Base-by-base conservation (phyloP, 2,329 filamentous ascomycete species). In the Madurella mycetomatis region DNA sequence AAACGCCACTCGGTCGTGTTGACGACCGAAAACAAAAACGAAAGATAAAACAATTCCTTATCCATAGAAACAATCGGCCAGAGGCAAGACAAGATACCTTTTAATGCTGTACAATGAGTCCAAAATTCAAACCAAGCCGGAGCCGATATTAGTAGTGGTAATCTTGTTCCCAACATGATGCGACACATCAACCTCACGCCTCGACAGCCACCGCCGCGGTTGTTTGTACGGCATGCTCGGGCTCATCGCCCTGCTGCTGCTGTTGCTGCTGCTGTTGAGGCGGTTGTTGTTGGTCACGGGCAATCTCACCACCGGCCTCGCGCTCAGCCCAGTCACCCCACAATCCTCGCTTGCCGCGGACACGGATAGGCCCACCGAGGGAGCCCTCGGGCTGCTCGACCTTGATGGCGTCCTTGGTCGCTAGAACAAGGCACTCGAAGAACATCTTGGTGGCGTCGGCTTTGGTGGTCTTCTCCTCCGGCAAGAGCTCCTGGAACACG, bases 371-470 rank as follows among this genome's bases (percentile, higher is more conserved):
- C 2, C 85, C 88, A 47, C 92, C 92, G 25, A 97, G 81, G 39
- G 79, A 66, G 13, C 81, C 81, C 58, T 85, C 77, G 47, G 82
- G 81, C 72, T 99, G 94, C 69, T 97, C 92, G 25, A 97, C 90
- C 73, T 96, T 96, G 73, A 99, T 88, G 30, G 94, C 94, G 69
- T 99, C 94, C 75, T 99, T 99, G 41, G 94, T 99, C 5, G 92
- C 94, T 45, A 99, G 80, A 2, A 99, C 94, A 19, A 99, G 79
- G 51, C 94, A 87, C 73, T 99, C 94, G 65, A 99, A 99, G 76
- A 99, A 99, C 91, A 99, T 96, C 79, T 96, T 96, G 42, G 94
- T 99, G 0, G 94, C 94, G 65, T 97, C 94, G 9, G 88, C 87
- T 70, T 90, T 89, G 61, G 82, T 90, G 0, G 92, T 92, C 57